Conservation (phyloP, 192 early-diverging fungal species). For the Dispira simplex region DNA sequence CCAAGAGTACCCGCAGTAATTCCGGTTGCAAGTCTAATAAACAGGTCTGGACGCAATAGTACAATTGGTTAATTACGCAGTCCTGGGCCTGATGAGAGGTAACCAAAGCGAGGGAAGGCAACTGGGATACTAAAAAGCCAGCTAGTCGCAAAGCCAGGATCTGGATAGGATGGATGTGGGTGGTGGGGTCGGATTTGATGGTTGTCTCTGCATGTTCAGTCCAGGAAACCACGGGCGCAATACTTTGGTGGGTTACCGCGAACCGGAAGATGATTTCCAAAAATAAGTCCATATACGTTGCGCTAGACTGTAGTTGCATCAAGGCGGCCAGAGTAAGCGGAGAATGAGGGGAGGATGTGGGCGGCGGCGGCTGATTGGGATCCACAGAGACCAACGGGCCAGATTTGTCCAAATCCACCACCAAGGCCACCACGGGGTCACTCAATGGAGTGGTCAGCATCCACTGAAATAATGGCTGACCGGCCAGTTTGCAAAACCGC, state of each 20-base stretch:
- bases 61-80: background rate
- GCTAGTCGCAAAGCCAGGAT: background rate
- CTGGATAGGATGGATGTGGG: background rate
- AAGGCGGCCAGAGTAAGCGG: background rate
- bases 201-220: background rate
- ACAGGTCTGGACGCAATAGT: background rate
- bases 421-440: background rate
- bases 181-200: background rate
- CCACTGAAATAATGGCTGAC: slow-evolving; percentile 1
- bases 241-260: background rate
- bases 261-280: background rate
- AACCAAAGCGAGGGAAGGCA: background rate
- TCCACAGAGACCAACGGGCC: background rate
- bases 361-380: too few relatives aligned
- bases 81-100: background rate
- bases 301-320: background rate
- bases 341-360: too few relatives aligned
- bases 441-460: background rate
- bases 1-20: slow-evolving; percentile 3
- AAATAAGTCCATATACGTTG: background rate
- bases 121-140: background rate
- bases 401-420: background rate
- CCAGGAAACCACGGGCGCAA: background rate
- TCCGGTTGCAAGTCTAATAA: background rate
- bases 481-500: background rate